Base-by-base conservation (phyloP, 305 asterid species). In the Fraxinus sp. region DNA sequence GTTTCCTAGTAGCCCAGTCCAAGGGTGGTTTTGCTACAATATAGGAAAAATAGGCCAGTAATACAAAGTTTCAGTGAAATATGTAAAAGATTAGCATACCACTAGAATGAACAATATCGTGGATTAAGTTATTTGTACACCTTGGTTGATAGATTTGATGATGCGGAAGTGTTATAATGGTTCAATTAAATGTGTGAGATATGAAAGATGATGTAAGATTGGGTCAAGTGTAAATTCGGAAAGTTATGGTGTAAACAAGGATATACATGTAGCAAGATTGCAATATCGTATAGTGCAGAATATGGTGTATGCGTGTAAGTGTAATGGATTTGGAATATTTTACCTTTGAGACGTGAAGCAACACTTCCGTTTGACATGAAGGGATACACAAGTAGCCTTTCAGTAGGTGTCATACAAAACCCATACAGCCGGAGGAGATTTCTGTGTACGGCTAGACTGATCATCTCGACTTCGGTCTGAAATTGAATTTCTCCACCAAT, bases 361-460 rank as follows among this genome's bases (percentile, higher is more conserved):
- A 95, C 99, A 4, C 99, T 95, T 74, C 99, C 99, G 41, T 95
- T 95, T 11, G 97, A 93, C 99, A 95, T 94, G 80, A 89, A 94
- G 16, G 99, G 98, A 79, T 95, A 94, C 39, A 95, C 92, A 3
- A 95, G 88, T 79, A 95, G 97, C 84, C 94, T 91, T 83, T 95
- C 98, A 0, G 88, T 79, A 14, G 95, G 84, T n/a, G 98, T 93
- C 26, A 89, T 86, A 87, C 96, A 93, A 73, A 94, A 95, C 2
- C 99, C 99, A 3, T 92, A 91, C 3, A 95, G 85, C 11, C 96
- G 87, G 22, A 95, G 98, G 79, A 94, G 97, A 82, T 95, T 91
- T 71, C 98, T 83, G 75, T 95, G 99, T 8, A 95, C 98, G 0
- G 99, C 99, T 5, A 95, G 91, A 88, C 99, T 94, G 85, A 95